Base-by-base conservation (phyloP, 148 eudicot species). In the Amaranthus palmeri region DNA sequence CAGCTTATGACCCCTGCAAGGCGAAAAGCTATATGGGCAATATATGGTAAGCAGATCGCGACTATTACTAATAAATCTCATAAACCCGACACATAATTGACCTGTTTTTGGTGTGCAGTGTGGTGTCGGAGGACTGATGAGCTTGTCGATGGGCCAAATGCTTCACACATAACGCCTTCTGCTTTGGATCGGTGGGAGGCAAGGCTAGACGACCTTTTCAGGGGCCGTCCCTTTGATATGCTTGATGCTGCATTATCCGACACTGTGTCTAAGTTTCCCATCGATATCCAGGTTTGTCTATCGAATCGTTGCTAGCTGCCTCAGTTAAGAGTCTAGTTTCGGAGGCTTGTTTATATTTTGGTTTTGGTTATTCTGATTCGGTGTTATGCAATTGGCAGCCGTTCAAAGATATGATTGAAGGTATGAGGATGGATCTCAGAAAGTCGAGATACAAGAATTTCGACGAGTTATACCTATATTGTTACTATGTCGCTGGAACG, bases 61-160 rank as follows among this genome's bases (percentile, higher is more conserved):
- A 44, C 53, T 60, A 60, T 48, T 71, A 25, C 36, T 25, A 25
- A 25, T 25, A 25, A n/a, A 58, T 25, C 51, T 15, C 14, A 10
- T 71, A 4, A 50, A n/a, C 40, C 18, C 10, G 61, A 15, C 7
- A 40, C 10, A 11, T 59, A 53, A 68, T 17, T 68, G 53, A 36
- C n/a, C 55, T 41, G 66, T 11, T 61, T 52, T 58, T 42, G 8
- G 50, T 60, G 60, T 78, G 71, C 83, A 95, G 99, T 95, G 61
- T 95, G 99, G 99, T 95, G 99, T 85, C 89, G 97, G 76, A 88
- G 99, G 86, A 95, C 99, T 13, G 99, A 95, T 79, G 99, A 95
- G 79, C 96, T 95, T 61, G 99, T 95, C 59, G 99, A 95, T 65
- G 99, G 99, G 51, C 99, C 96, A 13, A 95, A 95, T 81, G 99